Evolutionary conservation across 257 asterid species (phyloP), one percentile per base, ranked within the genome.

Genomic region (Leptodermis oblonga): DNA sequence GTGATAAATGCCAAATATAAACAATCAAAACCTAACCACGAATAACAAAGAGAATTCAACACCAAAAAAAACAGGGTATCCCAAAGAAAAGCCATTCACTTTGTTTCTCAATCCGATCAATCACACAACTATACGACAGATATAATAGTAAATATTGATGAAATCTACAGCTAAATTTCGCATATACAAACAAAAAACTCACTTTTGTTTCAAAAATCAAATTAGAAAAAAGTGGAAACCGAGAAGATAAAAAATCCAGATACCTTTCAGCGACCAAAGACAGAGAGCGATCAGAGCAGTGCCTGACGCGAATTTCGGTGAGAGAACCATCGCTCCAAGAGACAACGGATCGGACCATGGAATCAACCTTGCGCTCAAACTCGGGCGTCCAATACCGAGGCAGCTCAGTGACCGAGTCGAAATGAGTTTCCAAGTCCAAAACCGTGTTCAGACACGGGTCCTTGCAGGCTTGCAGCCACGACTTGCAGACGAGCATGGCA

Each of bases 231-330:
- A 46, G n/a, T 1, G 4, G 18, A 64, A 37, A 22, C 13, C 4
- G 0, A 20, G n/a, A n/a, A n/a, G n/a, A 25, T 37, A 33, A 70
- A 33, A 42, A 42, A 1, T n/a, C 6, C 12, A 2, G 62, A 46
- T 23, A 92, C 97, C 97, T 79, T 74, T 82, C 71, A 39, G 92
- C 87, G 15, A 90, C 86, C 72, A 89, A 45, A 36, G 87, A 79
- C 55, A 88, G 82, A 58, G 95, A 84, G 13, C 82, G 86, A 84
- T 86, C 82, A 10, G 98, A 90, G 74, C 97, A 92, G 72, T 90
- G 96, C 75, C 97, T 82, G 61, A 84, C 82, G 31, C 95, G 87
- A 76, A 92, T 80, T 55, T 73, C 81, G 6, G 80, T 79, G 8
- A 92, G 88, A 67, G 61, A 65, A 2, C 89, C 90, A 1, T 76